Percentiles rank a stretch among this genome's conserved stretches.
Evolutionary conservation across 192 early-diverging fungal genomes (phyloP).

Genomic region (Backusella westeae): DNA sequence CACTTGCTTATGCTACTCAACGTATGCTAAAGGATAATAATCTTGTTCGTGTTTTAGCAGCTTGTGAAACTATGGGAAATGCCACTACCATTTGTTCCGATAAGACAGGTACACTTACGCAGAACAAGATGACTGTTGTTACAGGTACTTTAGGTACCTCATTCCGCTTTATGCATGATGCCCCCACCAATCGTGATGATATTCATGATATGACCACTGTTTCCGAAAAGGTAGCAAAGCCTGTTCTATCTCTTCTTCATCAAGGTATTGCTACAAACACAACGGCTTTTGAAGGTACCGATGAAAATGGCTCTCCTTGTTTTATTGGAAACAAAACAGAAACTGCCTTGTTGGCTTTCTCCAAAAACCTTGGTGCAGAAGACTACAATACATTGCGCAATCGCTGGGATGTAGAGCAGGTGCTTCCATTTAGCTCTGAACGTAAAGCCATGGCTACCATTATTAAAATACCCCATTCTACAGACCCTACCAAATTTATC

Average conservation of each 20-base stretch:
- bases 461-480: constrained; percentile 54
- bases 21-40: constrained; percentile 98
- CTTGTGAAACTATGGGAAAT: constrained; percentile 99
- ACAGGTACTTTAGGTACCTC: constrained; percentile 76
- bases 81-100: constrained; percentile 98
- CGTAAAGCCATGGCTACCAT: constrained; percentile 93
- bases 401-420: constrained; percentile 58
- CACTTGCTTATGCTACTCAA: constrained; percentile 91
- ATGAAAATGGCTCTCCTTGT: constrained; percentile 46
- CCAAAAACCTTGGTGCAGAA: constrained; percentile 58
- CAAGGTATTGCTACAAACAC: constrained; percentile 83
- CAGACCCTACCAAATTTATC: constrained; percentile 30
- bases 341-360: constrained; percentile 84
- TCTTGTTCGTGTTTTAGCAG: constrained; percentile 90
- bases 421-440: constrained; percentile 91
- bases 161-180: constrained; percentile 54
- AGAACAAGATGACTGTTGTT: constrained; percentile 97
- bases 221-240: constrained; percentile 34
- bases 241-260: constrained; percentile 52
- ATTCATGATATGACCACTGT: constrained; percentile 52
- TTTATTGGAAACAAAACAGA: constrained; percentile 96
- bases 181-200: constrained; percentile 36
- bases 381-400: constrained; percentile 66
- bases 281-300: constrained; percentile 64
- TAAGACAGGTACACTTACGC: constrained; percentile 98